Evolutionary conservation across 192 early-diverging fungal genomes (phyloP).

Genomic region (Backusella tarrabulga): DNA sequence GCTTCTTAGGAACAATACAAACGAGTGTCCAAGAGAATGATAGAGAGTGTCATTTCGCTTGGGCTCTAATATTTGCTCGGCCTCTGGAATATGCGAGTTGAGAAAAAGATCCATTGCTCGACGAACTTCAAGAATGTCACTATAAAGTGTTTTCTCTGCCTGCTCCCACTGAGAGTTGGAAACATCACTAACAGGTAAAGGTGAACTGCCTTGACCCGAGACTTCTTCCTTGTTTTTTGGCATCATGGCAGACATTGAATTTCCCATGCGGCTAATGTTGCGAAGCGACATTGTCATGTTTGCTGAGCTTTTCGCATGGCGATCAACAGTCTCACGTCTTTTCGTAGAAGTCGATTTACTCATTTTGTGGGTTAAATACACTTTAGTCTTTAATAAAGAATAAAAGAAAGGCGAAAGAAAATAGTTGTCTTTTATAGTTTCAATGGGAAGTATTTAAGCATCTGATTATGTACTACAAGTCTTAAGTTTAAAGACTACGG

Average conservation of each 20-base stretch:
- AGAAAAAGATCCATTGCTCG: constrained; percentile 74
- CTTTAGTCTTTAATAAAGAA: not conserved
- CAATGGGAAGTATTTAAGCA: constrained; percentile 7
- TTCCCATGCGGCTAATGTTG: constrained; percentile 7
- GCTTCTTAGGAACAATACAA: constrained; percentile 64
- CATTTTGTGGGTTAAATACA: not conserved
- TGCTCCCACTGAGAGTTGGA: not conserved
- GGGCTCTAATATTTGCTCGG: constrained; percentile 57
- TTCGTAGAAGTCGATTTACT: not conserved
- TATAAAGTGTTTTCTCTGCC: constrained; percentile 36
- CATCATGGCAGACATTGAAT: constrained; percentile 7
- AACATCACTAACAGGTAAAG: not conserved
- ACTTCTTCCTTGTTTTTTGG: not conserved
- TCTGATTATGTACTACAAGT: not conserved
- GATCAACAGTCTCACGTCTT: not conserved
- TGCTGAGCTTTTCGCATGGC: not conserved
- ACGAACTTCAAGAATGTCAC: constrained; percentile 60
- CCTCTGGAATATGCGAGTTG: constrained; percentile 69
- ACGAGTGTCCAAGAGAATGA: constrained; percentile 67
- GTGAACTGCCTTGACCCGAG: not conserved
- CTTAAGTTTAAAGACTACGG: not conserved
- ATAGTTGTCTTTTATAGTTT: not conserved
- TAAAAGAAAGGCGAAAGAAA: not conserved
- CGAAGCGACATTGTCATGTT: not conserved
- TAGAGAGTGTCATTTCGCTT: constrained; percentile 57